Evolutionary conservation across 2,329 filamentous ascomycete species (phyloP).

Genomic region (Sclerotinia nivalis): DNA sequence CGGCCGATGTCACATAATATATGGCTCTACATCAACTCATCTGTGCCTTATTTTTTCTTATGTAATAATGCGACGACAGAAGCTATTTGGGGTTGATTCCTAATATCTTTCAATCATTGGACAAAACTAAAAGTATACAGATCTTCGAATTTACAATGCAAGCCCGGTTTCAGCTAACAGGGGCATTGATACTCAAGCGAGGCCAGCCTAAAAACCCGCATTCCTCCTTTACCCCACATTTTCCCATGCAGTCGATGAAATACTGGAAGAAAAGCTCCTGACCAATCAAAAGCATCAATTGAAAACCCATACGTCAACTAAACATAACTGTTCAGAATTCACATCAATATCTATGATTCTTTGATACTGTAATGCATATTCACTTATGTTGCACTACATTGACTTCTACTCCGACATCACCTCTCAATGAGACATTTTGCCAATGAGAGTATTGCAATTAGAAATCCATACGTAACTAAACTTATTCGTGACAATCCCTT

Average conservation of each 20-base stretch:
- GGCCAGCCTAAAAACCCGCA: not conserved
- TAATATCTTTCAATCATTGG: too few species aligned
- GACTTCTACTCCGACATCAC: not conserved
- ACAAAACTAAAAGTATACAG: too few species aligned
- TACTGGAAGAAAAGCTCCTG: not conserved
- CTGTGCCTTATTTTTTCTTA: too few species aligned
- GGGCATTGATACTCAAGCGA: too few species aligned
- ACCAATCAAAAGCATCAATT: conserved; percentile 1
- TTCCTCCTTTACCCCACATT: not conserved
- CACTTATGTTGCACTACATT: not conserved
- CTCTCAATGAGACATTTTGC: not conserved
- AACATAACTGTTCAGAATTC: not conserved
- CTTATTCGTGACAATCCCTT: not conserved
- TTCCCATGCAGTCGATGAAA: not conserved
- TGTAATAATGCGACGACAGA: too few species aligned
- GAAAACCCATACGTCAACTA: not conserved
- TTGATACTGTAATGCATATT: not conserved
- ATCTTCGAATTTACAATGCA: too few species aligned
- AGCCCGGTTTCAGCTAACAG: too few species aligned
- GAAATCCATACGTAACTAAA: not conserved
- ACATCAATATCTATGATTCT: not conserved
- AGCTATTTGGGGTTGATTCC: too few species aligned
- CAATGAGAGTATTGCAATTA: not conserved
- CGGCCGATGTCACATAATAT: too few species aligned
- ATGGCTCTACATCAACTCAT: too few species aligned